Evolutionary conservation across 192 early-diverging fungal species (phyloP).

Genomic region (Umbelopsis isabellina): DNA sequence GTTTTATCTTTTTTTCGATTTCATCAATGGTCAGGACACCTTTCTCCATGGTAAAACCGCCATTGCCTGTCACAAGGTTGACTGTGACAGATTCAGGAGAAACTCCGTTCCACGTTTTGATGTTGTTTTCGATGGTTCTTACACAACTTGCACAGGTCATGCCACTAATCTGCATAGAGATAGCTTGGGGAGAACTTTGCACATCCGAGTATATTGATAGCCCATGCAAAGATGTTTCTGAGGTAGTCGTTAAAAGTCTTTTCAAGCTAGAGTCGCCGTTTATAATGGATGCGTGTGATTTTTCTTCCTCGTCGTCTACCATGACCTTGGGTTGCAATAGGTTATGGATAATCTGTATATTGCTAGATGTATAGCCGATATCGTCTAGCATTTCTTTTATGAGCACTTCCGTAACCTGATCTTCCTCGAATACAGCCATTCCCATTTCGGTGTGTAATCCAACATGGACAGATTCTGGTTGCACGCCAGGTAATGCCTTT

Average conservation of each 20-base stretch:
- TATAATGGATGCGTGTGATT: not conserved
- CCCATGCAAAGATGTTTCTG: not conserved
- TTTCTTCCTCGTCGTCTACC: conserved; percentile 7
- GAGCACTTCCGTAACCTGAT: not conserved
- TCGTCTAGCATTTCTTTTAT: conserved; percentile 60
- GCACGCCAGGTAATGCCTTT: conserved; percentile 49
- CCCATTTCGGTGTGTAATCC: conserved; percentile 42
- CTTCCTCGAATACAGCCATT: conserved; percentile 27
- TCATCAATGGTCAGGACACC: conserved; percentile 17
- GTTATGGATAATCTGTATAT: conserved; percentile 36
- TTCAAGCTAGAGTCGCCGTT: not conserved
- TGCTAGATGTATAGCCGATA: conserved; percentile 60
- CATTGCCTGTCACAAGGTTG: conserved; percentile 81
- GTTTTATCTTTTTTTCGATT: conserved; percentile 20
- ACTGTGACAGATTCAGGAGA: conserved; percentile 67
- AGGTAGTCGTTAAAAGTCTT: conserved; percentile 5
- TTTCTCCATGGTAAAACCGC: conserved; percentile 41
- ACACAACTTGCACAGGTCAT: conserved; percentile 99
- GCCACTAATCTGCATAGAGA: conserved; percentile 71
- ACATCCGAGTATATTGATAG: not conserved
- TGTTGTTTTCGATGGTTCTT: conserved; percentile 74
- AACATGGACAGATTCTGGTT: conserved; percentile 50
- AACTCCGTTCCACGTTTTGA: conserved; percentile 65
- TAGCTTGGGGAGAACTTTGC: not conserved
- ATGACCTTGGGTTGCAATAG: conserved; percentile 27